phyloP scores from a whole-genome alignment of 345 rosid genomes.

The Lumnitzera racemosa region DNA sequence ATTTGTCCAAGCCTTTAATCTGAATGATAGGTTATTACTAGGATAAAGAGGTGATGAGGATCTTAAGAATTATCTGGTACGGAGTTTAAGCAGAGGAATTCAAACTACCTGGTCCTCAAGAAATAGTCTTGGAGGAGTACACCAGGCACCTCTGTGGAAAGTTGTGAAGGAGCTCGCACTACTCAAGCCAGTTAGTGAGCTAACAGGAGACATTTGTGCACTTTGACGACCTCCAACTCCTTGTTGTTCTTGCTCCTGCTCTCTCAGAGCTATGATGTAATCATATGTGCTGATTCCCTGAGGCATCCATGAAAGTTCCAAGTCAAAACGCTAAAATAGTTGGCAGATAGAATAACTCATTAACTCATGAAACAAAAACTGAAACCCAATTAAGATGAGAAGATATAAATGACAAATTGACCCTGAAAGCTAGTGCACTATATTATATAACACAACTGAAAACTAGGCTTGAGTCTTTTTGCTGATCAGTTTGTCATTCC shows the following conservation, averaged over 20 bases:
- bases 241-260: conserved; percentile 95
- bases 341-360: too few relatives aligned
- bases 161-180: conserved; percentile 95
- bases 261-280: conserved; percentile 92
- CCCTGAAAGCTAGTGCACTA: too few relatives aligned
- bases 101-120: conserved; percentile 88
- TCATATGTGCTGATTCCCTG: conserved; percentile 99
- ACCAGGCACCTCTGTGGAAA: conserved; percentile 95
- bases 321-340: conserved; percentile 1
- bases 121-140: conserved; percentile 92
- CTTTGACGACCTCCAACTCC: conserved; percentile 85
- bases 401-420: too few relatives aligned
- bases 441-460: too few relatives aligned
- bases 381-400: background rate
- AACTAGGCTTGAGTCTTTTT: background rate
- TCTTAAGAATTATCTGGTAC: background rate
- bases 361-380: background rate
- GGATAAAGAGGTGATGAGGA: background rate
- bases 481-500: too few relatives aligned
- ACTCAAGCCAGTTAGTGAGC: conserved; percentile 93
- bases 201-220: conserved; percentile 92
- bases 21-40: too few relatives aligned
- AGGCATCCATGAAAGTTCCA: background rate
- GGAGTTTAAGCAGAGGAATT: background rate
- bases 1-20: too few relatives aligned